Base-by-base conservation (phyloP, 2,329 filamentous ascomycete genomes). In the Rutstroemia sp. region DNA sequence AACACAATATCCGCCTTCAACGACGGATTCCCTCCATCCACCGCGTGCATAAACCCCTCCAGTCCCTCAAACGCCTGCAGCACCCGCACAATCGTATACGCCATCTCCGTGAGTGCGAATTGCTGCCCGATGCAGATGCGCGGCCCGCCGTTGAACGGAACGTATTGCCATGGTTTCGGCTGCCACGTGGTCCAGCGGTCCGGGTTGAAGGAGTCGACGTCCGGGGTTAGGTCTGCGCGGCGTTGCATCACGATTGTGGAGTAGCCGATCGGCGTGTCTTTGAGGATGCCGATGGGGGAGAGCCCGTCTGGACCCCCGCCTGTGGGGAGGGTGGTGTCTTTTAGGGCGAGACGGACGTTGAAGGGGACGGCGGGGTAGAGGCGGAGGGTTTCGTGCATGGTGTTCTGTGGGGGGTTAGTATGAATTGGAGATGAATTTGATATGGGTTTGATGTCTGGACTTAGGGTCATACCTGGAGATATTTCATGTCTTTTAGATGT, bases 401-500 rank as follows among this genome's bases (percentile, higher is more conserved):
- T 73, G 64, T 85, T 77, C 70, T 83, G 76, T n/a, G 57, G 8
- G 19, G 19, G 19, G 19, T 19, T 19, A 19, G 19, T 19, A 19
- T 19, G 19, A 19, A 19, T 19, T 19, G 19, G 19, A 19, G 2
- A 19, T 19, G 19, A 19, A 19, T n/a, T 19, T 36, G 9, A 62
- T 56, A 60, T 47, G 7, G 9, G 2, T 6, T 34, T 30, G 8
- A 30, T 9, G 8, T 8, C 7, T 3, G 10, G 27, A 12, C 1
- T 8, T 30, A 4, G 27, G 8, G 1, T 30, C 57, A 36, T 57
- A 68, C 73, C 48, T 73, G 76, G 16, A 94, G 80, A 69, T 92
- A 96, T 65, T 87, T 86, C 90, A 96, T 95, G 62, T 79, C 79
- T 76, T 95, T 96, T 58, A 96, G 78, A 67, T 96, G 82, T 12